Conservation (phyloP, 2,329 filamentous ascomycete genomes). For the Aspergillus ochraceoroseus region DNA sequence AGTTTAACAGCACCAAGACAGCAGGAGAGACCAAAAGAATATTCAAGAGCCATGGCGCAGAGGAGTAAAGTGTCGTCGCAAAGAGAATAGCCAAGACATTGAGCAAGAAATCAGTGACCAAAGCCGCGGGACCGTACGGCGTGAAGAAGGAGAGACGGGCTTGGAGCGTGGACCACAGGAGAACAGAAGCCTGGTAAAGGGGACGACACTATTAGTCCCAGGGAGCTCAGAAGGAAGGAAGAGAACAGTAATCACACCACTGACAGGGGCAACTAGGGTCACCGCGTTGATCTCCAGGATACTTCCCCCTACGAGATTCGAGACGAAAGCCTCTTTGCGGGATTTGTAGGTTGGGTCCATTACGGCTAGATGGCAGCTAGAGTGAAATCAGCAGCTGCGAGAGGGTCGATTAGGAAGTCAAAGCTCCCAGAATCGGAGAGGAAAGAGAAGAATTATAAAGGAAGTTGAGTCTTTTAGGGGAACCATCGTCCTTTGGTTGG, state of each 20-base stretch:
- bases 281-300: constrained; percentile 83
- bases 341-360: constrained; percentile 68
- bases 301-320: constrained; percentile 76
- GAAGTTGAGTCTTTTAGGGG: no score
- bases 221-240: constrained; percentile 10
- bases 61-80: constrained; percentile 78
- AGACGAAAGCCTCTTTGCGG: constrained; percentile 92
- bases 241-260: constrained; percentile 24
- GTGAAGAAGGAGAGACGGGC: constrained; percentile 78
- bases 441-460: no score
- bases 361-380: constrained; percentile 6
- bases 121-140: constrained; percentile 63
- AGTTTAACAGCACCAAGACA: constrained; percentile 54
- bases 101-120: constrained; percentile 77
- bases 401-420: not conserved
- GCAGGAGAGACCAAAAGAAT: constrained; percentile 69
- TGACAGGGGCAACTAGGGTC: constrained; percentile 77
- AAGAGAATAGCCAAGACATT: constrained; percentile 79
- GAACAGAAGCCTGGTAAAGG: constrained; percentile 62
- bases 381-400: not conserved
- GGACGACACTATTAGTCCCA: not conserved
- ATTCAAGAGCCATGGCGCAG: constrained; percentile 67
- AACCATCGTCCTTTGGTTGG: no score
- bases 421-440: not conserved
- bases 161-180: constrained; percentile 87